A percentile compares a stretch with the other conserved stretches of the same genome.
phyloP scores from a whole-genome alignment of 73 alveolate genomes.

The Symbiodinium natans region DNA sequence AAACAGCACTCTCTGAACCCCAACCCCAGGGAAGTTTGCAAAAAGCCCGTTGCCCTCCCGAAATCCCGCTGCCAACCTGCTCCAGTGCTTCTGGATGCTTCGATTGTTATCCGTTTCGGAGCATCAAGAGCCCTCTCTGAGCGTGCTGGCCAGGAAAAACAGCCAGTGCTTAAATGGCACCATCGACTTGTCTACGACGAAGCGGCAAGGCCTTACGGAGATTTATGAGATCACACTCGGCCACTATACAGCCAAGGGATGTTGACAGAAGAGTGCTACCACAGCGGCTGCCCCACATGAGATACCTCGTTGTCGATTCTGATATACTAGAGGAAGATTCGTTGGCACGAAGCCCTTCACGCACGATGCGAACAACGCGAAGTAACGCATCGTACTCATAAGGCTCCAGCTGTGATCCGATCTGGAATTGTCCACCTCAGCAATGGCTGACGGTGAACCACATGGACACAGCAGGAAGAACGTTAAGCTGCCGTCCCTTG shows the following conservation, averaged over 20 bases:
- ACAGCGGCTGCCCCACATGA: too few species aligned
- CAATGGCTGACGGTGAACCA: background rate
- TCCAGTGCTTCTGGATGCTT: background rate
- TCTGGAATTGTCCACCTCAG: background rate
- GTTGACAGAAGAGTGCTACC: too few species aligned
- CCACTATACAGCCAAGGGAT: too few species aligned
- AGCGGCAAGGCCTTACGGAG: slow-evolving; percentile 63
- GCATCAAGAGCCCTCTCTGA: background rate
- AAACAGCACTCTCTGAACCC: background rate
- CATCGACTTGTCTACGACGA: background rate
- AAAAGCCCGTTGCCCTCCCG: background rate
- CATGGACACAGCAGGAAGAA: background rate
- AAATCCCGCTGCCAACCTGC: slow-evolving; percentile 65
- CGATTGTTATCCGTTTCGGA: background rate
- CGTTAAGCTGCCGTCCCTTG: background rate
- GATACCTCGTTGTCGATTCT: too few species aligned
- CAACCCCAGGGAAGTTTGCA: background rate
- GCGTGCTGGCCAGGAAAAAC: background rate
- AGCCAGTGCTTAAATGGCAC: slow-evolving; percentile 19
- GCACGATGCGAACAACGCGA: too few species aligned
- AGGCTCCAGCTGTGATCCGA: background rate
- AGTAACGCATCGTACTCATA: background rate
- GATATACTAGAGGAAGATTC: too few species aligned
- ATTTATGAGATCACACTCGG: too few species aligned
- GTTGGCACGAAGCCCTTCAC: too few species aligned